Percentiles rank a stretch among this genome's conserved stretches.
These are phyloP conservation scores for Extremus antarcticus DNA, from an alignment of 495 filamentous ascomycete genomes.

Conservation along the genomic window DNA sequence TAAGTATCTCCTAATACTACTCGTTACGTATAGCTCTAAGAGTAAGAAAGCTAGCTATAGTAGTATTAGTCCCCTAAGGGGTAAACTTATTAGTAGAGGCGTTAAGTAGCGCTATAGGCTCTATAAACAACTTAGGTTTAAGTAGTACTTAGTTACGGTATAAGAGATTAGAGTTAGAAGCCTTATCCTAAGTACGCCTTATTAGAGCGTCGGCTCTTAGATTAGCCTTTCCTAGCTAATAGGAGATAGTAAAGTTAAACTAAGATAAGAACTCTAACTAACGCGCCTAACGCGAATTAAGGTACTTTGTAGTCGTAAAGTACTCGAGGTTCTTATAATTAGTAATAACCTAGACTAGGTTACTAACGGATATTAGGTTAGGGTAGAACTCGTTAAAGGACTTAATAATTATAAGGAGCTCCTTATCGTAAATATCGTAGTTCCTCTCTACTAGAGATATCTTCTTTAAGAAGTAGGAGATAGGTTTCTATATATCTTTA, in stretches of 20 bases:
- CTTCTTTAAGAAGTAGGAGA: slow-evolving; percentile 6
- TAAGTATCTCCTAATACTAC: not conserved
- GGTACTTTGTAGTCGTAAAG: slow-evolving; percentile 8
- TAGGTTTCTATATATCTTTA: slow-evolving; percentile 4
- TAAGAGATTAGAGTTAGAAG: not conserved
- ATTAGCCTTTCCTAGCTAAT: not conserved
- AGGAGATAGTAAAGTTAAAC: slow-evolving; percentile 9
- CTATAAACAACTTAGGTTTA: not conserved
- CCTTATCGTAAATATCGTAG: no score
- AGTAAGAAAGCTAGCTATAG: no score
- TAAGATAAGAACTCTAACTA: slow-evolving; percentile 2
- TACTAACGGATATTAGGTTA: not conserved
- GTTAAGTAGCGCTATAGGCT: not conserved
- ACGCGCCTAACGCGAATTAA: not conserved
- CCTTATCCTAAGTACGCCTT: not conserved
- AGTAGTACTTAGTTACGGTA: not conserved
- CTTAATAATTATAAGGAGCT: slow-evolving; percentile 9
- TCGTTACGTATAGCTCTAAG: no score
- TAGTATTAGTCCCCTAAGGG: no score
- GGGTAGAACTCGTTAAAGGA: slow-evolving; percentile 5
- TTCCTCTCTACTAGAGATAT: not conserved
- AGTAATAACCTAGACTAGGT: slow-evolving; percentile 7
- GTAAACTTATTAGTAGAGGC: not conserved
- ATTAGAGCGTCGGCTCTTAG: not conserved
- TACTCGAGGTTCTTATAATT: slow-evolving; percentile 13